phyloP scores from a whole-genome alignment of 2,329 filamentous ascomycete species.

The Arthrobotrys sinensis region DNA sequence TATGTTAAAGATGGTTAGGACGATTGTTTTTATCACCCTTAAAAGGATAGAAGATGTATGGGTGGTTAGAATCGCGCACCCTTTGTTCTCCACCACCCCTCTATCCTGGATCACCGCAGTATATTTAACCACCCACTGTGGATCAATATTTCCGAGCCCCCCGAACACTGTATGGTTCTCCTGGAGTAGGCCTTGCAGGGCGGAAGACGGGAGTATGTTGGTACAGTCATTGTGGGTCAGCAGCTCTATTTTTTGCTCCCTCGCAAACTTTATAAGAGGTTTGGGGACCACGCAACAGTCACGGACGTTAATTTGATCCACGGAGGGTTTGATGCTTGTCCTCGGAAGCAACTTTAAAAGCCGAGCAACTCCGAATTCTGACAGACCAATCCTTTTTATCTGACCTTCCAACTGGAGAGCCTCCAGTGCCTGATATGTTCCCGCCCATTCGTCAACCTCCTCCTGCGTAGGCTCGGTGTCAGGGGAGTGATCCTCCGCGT shows the following conservation, averaged over 20 bases:
- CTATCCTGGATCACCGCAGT: slow-evolving; percentile 94
- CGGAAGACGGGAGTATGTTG: slow-evolving; percentile 88
- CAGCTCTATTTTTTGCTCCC: slow-evolving; percentile 84
- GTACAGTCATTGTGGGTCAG: slow-evolving; percentile 95
- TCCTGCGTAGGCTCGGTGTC: slow-evolving; percentile 65
- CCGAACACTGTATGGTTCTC: slow-evolving; percentile 70
- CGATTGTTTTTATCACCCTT: not conserved
- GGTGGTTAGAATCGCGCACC: slow-evolving; percentile 72
- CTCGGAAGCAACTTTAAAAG: slow-evolving; percentile 81
- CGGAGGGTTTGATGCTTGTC: slow-evolving; percentile 80
- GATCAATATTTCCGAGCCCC: slow-evolving; percentile 77
- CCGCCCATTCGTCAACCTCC: slow-evolving; percentile 61
- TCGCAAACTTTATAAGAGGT: slow-evolving; percentile 86
- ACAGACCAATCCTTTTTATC: slow-evolving; percentile 83
- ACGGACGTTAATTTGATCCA: slow-evolving; percentile 95
- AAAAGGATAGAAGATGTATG: not conserved
- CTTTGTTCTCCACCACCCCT: slow-evolving; percentile 98
- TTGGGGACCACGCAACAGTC: slow-evolving; percentile 97
- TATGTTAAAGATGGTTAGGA: slow-evolving; percentile 21
- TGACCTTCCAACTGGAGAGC: slow-evolving; percentile 78
- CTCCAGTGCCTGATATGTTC: slow-evolving; percentile 74
- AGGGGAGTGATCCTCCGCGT: slow-evolving; percentile 78
- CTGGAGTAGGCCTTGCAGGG: slow-evolving; percentile 85
- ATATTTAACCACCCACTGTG: slow-evolving; percentile 97
- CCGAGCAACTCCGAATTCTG: slow-evolving; percentile 91